These are phyloP conservation scores for Coniella vitis DNA, from an alignment of 2,329 filamentous ascomycete genomes.

Conservation along the genomic window DNA sequence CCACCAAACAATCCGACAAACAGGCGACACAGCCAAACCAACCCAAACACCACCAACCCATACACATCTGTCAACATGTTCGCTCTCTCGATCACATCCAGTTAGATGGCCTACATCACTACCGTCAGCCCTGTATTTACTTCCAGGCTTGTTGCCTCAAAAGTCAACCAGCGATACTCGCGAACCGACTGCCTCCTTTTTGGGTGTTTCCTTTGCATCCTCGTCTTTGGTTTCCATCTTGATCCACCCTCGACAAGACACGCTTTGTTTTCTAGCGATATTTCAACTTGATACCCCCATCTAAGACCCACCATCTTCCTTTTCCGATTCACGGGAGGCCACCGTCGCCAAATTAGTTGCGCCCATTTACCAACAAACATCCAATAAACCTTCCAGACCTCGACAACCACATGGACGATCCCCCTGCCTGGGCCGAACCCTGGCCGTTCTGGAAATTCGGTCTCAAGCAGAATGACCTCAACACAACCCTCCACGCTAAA, in stretches of 20 bases:
- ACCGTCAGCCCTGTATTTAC: slow-evolving; percentile 18
- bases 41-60: not conserved
- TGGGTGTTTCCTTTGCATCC: slow-evolving; percentile 16
- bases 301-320: slow-evolving; percentile 11
- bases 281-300: slow-evolving; percentile 15
- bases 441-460: slow-evolving; percentile 60
- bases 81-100: not conserved
- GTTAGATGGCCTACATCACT: slow-evolving; percentile 28
- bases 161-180: slow-evolving; percentile 9
- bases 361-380: not conserved
- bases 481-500: slow-evolving; percentile 50
- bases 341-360: not conserved
- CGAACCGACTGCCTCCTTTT: slow-evolving; percentile 21
- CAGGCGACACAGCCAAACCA: not conserved
- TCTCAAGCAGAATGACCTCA: slow-evolving; percentile 52
- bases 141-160: slow-evolving; percentile 5
- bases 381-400: not conserved
- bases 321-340: not conserved
- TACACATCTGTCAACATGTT: slow-evolving; percentile 7
- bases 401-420: slow-evolving; percentile 48
- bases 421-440: slow-evolving; percentile 29
- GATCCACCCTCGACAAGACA: slow-evolving; percentile 9
- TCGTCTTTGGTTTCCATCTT: slow-evolving; percentile 17
- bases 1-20: not conserved
- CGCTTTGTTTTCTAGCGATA: slow-evolving; percentile 12